Evolutionary conservation across 116 monocot species (phyloP), one percentile per base, ranked within the genome.

Genomic region (Zostera marina): DNA sequence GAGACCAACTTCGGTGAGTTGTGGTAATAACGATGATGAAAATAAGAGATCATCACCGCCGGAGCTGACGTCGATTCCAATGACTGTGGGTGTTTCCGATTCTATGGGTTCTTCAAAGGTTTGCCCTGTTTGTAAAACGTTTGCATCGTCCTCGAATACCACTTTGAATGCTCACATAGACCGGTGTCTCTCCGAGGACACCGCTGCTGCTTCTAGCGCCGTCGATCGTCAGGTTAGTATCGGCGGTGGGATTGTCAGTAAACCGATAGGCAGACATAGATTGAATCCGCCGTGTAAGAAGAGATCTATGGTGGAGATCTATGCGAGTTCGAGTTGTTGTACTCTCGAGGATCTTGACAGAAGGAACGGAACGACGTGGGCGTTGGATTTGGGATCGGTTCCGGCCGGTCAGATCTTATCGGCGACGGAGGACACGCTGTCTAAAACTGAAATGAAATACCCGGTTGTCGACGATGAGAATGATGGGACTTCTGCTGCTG

Each of bases 91-190:
- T n/a, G 64, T 76, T 60, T 77, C 77, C 40, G 89, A 88, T 62
- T 60, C 77, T 15, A 92, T 87, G 79, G 73, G n/a, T n/a, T n/a
- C 77, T 59, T 87, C 84, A 0, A 93, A 93, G 58, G 76, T 81
- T 54, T 87, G 93, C 58, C 88, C 93, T 70, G 93, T 93, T 56
- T 93, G 93, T 70, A 93, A 79, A 65, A 59, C 54, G 41, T 93
- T 87, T 65, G 71, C 93, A 21, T 93, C 93, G 13, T 61, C 77
- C 24, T 92, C 92, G 0, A 92, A 92, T 66, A 92, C 87, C 0
- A 87, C 87, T 44, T 58, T 92, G 78, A 92, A 93, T 63, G 93
- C 88, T 49, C 93, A 93, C 58, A 87, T 87, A 8, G 93, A 93
- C 68, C 88, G 81, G 66, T 93, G 93, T 62, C 79, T 93, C 45